Conservation (phyloP, 2,329 filamentous ascomycete genomes). For the Lachnellula cervina region DNA sequence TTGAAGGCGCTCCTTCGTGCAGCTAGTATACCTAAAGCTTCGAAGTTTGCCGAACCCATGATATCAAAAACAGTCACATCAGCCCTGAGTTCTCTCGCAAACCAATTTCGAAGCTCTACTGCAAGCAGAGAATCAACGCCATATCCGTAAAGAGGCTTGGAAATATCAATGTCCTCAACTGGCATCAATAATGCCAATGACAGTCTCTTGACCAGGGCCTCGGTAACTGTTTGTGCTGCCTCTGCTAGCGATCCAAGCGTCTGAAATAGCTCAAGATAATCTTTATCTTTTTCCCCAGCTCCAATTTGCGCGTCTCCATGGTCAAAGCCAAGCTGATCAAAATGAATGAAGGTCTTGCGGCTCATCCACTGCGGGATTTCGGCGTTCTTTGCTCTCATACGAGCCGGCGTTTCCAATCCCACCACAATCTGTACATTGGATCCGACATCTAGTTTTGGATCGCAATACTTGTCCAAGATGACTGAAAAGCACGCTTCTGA, state of each 20-base stretch:
- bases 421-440: constrained; percentile 14
- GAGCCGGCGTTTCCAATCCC: constrained; percentile 17
- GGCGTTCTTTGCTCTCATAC: constrained; percentile 13
- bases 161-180: neutral
- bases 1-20: neutral
- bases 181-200: neutral
- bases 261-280: too few species aligned
- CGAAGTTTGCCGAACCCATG: neutral
- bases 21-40: neutral
- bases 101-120: constrained; percentile 34
- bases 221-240: too few species aligned
- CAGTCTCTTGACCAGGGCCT: neutral
- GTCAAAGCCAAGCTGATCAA: neutral
- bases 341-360: neutral
- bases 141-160: neutral
- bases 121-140: constrained; percentile 26
- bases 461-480: constrained; percentile 16
- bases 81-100: neutral
- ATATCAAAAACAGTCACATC: neutral
- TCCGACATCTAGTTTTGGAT: constrained; percentile 15
- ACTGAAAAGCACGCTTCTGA: constrained; percentile 6
- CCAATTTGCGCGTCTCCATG: too few species aligned
- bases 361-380: neutral
- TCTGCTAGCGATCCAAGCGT: too few species aligned
- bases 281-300: too few species aligned